Base-by-base conservation (phyloP, 352 stramenopile genomes). In the Phytophthora sojae region DNA sequence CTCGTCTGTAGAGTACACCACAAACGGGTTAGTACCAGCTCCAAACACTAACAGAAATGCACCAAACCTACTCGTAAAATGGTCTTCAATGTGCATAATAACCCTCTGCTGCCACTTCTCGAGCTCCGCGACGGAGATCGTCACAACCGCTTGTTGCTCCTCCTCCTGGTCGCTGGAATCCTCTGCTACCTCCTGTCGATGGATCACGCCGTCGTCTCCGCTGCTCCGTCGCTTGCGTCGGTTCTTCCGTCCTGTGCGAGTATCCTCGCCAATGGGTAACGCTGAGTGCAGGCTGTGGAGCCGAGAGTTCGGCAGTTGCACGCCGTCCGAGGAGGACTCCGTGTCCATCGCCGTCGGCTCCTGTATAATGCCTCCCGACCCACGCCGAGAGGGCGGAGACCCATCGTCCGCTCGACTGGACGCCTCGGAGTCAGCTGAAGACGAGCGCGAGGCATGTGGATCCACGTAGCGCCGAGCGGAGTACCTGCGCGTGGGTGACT, bases 41-140 rank as follows among this genome's bases (percentile, higher is more conserved):
- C 12, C 2, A 47, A 26, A 35, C n/a, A 14, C 17, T 3, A 57
- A 8, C n/a, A 47, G n/a, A 51, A 53, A 45, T 9, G 19, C 19
- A 6, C n/a, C 44, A 37, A 52, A 87, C 83, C 21, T 59, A 93
- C 86, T 91, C 0, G 82, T 75, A 61, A 87, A 91, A 63, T 92
- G 80, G 47, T 90, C 81, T 73, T 92, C 86, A 8, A 90, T 77
- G 55, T 89, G 80, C 55, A 83, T 65, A 61, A 83, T 73, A 35
- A 88, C 81, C 52, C 67, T 74, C n/a, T 89, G 75, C 69, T 91
- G 78, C 86, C 82, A 92, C 11, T 65, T 68, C 52, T 91, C 79
- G 8, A 94, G 82, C 55, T 92, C 82, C n/a, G 71, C 66, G n/a
- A 78, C 71, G 0, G 77, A 83, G 37, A 91, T 70, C 0, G 73